A percentile compares a stretch with the other conserved stretches of the same genome.
These are phyloP conservation scores for Babesia ovata DNA, from an alignment of 169 alveolate species.

Conservation along the genomic window DNA sequence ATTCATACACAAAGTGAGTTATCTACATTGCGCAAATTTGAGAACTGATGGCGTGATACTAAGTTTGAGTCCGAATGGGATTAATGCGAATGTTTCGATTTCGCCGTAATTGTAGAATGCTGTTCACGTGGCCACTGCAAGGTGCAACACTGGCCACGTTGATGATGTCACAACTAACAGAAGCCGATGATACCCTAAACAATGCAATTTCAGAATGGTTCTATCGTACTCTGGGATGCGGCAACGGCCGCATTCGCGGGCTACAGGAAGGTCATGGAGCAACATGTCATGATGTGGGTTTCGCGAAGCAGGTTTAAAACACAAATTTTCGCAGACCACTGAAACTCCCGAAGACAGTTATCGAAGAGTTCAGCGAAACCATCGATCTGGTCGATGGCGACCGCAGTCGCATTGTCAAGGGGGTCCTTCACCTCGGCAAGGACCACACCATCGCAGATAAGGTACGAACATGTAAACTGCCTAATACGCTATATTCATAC, in stretches of 20 bases:
- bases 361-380: slow-evolving; percentile 18
- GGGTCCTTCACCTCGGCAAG: background rate
- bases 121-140: too few species aligned
- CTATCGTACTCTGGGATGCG: slow-evolving; percentile 20
- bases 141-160: too few species aligned
- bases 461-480: background rate
- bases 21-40: background rate
- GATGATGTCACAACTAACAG: too few species aligned
- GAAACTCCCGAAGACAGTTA: background rate
- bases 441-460: background rate
- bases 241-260: slow-evolving; percentile 7
- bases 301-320: background rate
- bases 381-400: slow-evolving; percentile 8
- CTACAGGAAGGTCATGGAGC: slow-evolving; percentile 6
- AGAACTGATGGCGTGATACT: too few species aligned
- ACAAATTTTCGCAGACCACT: background rate
- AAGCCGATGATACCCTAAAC: background rate
- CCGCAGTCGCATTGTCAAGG: background rate
- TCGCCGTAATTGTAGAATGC: too few species aligned
- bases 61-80: too few species aligned
- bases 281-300: slow-evolving; percentile 2
- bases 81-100: too few species aligned
- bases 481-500: background rate
- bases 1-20: slow-evolving; percentile 22
- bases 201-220: slow-evolving; percentile 10